phyloP scores from a whole-genome alignment of 2,329 filamentous ascomycete species.

The Exophiala phaeomuriformis region DNA sequence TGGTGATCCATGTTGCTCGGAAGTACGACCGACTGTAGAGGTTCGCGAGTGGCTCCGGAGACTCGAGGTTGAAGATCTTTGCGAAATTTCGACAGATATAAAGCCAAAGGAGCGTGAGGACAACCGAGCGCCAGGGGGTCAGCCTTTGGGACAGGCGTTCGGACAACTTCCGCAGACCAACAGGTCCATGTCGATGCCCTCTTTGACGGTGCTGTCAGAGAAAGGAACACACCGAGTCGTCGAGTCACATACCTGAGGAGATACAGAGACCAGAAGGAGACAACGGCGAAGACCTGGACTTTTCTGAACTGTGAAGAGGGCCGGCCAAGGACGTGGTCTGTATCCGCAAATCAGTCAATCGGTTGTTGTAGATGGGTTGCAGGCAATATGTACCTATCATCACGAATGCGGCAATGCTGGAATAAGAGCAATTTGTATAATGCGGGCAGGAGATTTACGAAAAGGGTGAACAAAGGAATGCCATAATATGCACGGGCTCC shows the following conservation, averaged over 20 bases:
- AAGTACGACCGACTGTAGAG: conserved; percentile 91
- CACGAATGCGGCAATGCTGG: not conserved
- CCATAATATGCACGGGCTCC: conserved; percentile 18
- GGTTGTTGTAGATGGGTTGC: not conserved
- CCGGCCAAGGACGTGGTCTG: conserved; percentile 83
- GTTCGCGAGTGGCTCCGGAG: conserved; percentile 86
- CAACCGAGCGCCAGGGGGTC: conserved; percentile 82
- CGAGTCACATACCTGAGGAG: conserved; percentile 57
- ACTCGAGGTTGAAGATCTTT: conserved; percentile 82
- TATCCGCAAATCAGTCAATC: conserved; percentile 5
- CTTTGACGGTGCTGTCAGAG: conserved; percentile 40
- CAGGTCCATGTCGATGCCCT: conserved; percentile 84
- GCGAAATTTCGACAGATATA: conserved; percentile 91
- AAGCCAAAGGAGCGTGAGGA: conserved; percentile 81
- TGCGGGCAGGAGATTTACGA: conserved; percentile 11
- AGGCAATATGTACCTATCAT: conserved; percentile 17
- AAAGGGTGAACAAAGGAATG: conserved; percentile 9
- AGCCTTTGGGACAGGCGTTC: conserved; percentile 61
- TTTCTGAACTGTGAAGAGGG: conserved; percentile 87
- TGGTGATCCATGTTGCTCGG: conserved; percentile 92
- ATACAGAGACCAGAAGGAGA: conserved; percentile 86
- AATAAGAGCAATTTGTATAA: not conserved
- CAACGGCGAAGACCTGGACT: conserved; percentile 82
- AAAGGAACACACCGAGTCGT: conserved; percentile 1
- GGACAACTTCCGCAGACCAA: conserved; percentile 63